phyloP scores from a whole-genome alignment of 441 rosid species.

The Breynia disticha region DNA sequence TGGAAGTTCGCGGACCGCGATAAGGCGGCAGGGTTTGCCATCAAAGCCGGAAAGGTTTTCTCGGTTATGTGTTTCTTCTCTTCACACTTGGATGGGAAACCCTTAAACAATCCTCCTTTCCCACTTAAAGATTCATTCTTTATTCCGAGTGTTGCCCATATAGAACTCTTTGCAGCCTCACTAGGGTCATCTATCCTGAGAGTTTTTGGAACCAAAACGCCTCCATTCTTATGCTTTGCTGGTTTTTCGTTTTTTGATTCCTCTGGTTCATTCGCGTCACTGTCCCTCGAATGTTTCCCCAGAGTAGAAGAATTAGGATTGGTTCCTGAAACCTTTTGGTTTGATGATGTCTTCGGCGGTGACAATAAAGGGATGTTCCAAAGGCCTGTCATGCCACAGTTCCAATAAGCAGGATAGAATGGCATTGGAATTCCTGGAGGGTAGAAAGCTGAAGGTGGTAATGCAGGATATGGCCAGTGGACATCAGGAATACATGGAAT shows the following conservation, averaged over 20 bases:
- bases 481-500: slow-evolving; percentile 49
- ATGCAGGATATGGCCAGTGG: slow-evolving; percentile 72
- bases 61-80: slow-evolving; percentile 35
- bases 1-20: slow-evolving; percentile 71
- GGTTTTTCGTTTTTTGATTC: slow-evolving; percentile 21
- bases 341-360: slow-evolving; percentile 30
- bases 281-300: slow-evolving; percentile 71
- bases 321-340: slow-evolving; percentile 24
- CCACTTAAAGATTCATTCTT: slow-evolving; percentile 44
- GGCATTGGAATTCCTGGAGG: slow-evolving; percentile 56
- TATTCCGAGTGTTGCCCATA: slow-evolving; percentile 86
- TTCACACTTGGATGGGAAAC: slow-evolving; percentile 40
- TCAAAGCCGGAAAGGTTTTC: slow-evolving; percentile 26
- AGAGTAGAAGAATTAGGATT: slow-evolving; percentile 28
- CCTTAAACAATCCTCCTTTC: slow-evolving; percentile 45
- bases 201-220: slow-evolving; percentile 57
- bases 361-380: slow-evolving; percentile 48
- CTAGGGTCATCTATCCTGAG: slow-evolving; percentile 67
- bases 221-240: slow-evolving; percentile 27
- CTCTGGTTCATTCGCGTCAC: slow-evolving; percentile 22
- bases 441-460: slow-evolving; percentile 48
- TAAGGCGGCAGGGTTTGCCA: slow-evolving; percentile 82
- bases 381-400: slow-evolving; percentile 24
- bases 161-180: slow-evolving; percentile 91
- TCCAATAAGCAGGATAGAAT: slow-evolving; percentile 52